A percentile compares a stretch with the other conserved stretches of the same genome.
These are phyloP conservation scores for Mycosphaerella arachidis DNA, from an alignment of 2,329 filamentous ascomycete species.

Conservation along the genomic window DNA sequence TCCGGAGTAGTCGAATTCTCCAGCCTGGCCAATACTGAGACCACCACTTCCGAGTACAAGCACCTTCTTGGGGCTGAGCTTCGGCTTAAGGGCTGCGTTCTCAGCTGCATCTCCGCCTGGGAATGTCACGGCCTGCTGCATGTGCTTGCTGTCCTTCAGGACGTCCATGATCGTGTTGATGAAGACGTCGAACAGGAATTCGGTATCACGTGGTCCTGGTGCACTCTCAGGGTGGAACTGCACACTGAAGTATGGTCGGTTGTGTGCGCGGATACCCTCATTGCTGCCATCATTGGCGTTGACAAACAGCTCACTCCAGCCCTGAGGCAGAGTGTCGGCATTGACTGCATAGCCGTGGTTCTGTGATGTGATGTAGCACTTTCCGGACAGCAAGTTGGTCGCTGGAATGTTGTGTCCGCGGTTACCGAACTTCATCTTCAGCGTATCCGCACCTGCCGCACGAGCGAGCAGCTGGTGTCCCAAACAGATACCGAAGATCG, in stretches of 20 bases:
- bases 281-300: slow-evolving; percentile 98
- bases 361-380: slow-evolving; percentile 98
- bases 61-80: slow-evolving; percentile 86
- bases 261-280: slow-evolving; percentile 87
- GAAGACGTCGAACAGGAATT: slow-evolving; percentile 96
- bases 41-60: slow-evolving; percentile 91
- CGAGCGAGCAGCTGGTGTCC: slow-evolving; percentile 90
- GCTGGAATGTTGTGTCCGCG: slow-evolving; percentile 97
- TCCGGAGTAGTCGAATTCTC: slow-evolving; percentile 98
- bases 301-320: slow-evolving; percentile 92
- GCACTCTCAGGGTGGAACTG: slow-evolving; percentile 98
- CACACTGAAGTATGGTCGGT: slow-evolving; percentile 94
- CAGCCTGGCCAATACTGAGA: slow-evolving; percentile 93
- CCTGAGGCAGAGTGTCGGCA: slow-evolving; percentile 64
- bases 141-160: slow-evolving; percentile 60
- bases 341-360: slow-evolving; percentile 97
- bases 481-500: slow-evolving; percentile 93
- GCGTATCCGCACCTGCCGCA: slow-evolving; percentile 76
- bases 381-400: slow-evolving; percentile 90
- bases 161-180: slow-evolving; percentile 75
- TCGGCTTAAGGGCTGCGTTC: slow-evolving; percentile 70
- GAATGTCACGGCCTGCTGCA: slow-evolving; percentile 74
- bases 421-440: slow-evolving; percentile 99
- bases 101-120: slow-evolving; percentile 78
- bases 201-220: slow-evolving; percentile 89